phyloP scores from a whole-genome alignment of 352 stramenopile genomes.

The Phytophthora hybrid region DNA sequence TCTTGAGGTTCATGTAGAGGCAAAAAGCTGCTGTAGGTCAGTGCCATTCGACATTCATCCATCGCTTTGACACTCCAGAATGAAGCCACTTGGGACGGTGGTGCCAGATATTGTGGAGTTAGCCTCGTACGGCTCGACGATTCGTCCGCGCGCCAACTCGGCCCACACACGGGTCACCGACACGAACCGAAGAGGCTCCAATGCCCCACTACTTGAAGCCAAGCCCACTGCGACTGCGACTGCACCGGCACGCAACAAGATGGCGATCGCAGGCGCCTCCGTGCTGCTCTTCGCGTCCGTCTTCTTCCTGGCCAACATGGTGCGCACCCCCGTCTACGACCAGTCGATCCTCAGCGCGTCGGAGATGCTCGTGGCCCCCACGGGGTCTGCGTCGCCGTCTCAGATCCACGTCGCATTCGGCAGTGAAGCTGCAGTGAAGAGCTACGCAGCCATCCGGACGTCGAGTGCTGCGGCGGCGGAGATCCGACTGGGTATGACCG shows the following conservation, averaged over 20 bases:
- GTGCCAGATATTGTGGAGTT: constrained; percentile 2
- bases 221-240: constrained; percentile 10
- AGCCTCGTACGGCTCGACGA: constrained; percentile 26
- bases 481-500: constrained; percentile 51
- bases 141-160: constrained; percentile 26
- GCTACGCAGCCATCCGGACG: constrained; percentile 14
- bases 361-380: neutral
- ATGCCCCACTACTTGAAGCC: constrained; percentile 8
- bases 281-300: constrained; percentile 29
- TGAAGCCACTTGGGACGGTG: constrained; percentile 26
- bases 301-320: constrained; percentile 32
- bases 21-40: too few species aligned
- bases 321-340: constrained; percentile 38
- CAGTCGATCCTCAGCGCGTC: neutral
- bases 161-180: constrained; percentile 23
- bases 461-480: constrained; percentile 1
- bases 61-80: constrained; percentile 2
- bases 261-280: constrained; percentile 22
- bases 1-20: neutral
- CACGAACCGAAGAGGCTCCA: constrained; percentile 3
- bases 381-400: constrained; percentile 30
- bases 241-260: constrained; percentile 23
- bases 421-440: constrained; percentile 35
- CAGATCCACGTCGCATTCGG: constrained; percentile 64
- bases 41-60: constrained; percentile 10